Evolutionary conservation across 2,329 filamentous ascomycete species (phyloP), one percentile per base, ranked within the genome.

Genomic region (Ophiostoma angusticollis): DNA sequence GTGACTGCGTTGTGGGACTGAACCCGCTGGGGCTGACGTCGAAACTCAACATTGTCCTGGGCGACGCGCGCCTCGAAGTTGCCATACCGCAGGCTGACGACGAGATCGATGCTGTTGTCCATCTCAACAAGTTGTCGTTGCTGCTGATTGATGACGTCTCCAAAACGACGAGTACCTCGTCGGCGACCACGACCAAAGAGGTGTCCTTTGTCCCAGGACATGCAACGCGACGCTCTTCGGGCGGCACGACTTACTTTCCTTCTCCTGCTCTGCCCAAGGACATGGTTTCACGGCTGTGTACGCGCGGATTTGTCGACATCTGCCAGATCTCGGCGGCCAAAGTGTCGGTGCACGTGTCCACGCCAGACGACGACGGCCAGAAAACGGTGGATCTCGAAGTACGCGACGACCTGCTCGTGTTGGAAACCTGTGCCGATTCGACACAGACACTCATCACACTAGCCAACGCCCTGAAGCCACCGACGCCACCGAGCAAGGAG

Each of bases 371-470:
- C 3, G 37, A 77, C 25, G 72, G 68, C 1, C 68, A 76, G 22
- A 80, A 78, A 46, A 72, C 75, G 29, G 59, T 95, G 12, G 80
- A 91, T 48, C 68, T 95, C 1, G 84, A 93, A 46, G 63, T 96
- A 33, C 76, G 76, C 44, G 87, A 94, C 52, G 81, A 93, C 47
- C 68, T 98, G 1, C 67, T 98, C 38, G 79, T 98, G 24, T 63
- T 98, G 6, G 91, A 98, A 58, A 93, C 87, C 1, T 98, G 93
- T 52, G 91, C 91, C 22, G 91, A 98, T 58, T 98, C 91, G 2
- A 96, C 86, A 0, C 86, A 95, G 56, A 98, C 91, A 0, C 68
- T 98, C 12, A 80, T 94, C 37, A 70, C 73, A 2, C 70, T 93
- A 30, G 62, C 87, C 13, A 84, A 82, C 51, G 86, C 81, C 1